Base-by-base conservation (phyloP, 208 protist species). In the Leptomonas pyrrhocoris region DNA sequence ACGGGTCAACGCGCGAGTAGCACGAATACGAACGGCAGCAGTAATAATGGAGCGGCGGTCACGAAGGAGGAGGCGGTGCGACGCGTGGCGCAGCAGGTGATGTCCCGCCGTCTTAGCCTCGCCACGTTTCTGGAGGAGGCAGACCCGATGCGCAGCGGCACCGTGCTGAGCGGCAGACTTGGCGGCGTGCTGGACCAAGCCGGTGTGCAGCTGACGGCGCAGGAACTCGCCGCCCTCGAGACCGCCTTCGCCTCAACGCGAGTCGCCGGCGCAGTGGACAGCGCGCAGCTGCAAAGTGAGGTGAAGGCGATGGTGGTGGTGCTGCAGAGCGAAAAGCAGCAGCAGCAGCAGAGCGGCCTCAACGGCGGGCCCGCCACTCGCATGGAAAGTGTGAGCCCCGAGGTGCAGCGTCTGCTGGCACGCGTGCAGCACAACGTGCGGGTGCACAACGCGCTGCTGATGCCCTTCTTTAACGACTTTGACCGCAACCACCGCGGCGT, bases 401-500 rank as follows among this genome's bases (percentile, higher is more conserved):
- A 49, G 50, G 55, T 93, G 25, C 27, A 31, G 13, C 55, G 15
- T 19, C 49, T 94, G 36, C 68, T 88, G 18, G 19, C 38, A 5
- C 84, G 88, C 0, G 75, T 96, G 34, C 62, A 60, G 12, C 86
- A 93, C 66, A 81, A 91, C 62, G 77, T 92, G 9, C n/a, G 28
- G 1, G 57, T 85, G n/a, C 85, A 85, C 74, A 76, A 84, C 50
- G 84, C 91, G 9, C 80, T 95, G 19, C 77, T 96, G 49, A 69
- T 79, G 38, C 89, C 91, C 13, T 95, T 96, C 64, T 97, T 97
- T 67, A 61, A 85, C 0, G 93, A 97, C 58, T 96, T 94, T 70
- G 93, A 97, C 68, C 76, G 73, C 36, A 78, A 86, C 61, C 74
- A 89, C 68, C 78, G 77, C 31, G 93, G 90, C 27, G 80, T 84